A percentile compares a stretch with the other conserved stretches of the same genome.
These are phyloP conservation scores for Tolypocladium tropicale DNA, from an alignment of 2,329 filamentous ascomycete species.

Conservation along the genomic window DNA sequence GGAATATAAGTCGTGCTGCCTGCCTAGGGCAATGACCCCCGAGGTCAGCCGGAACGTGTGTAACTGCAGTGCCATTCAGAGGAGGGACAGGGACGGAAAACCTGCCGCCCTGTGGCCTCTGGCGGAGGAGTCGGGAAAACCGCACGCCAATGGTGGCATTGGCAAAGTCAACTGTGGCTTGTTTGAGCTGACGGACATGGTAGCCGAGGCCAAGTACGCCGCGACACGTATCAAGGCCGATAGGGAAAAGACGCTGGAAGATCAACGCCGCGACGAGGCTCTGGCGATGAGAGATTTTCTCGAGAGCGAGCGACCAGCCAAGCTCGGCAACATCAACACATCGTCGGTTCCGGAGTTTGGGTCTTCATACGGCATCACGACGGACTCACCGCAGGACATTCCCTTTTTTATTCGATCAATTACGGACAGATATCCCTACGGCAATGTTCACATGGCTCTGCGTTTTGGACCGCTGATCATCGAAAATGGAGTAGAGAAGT, in stretches of 20 bases:
- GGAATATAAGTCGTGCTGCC: constrained; percentile 21
- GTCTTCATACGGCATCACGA: constrained; percentile 8
- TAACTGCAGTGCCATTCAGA: constrained; percentile 9
- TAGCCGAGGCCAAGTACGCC: constrained; percentile 14
- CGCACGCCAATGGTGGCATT: constrained; percentile 2
- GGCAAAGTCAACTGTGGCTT: constrained; percentile 7
- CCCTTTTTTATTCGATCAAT: constrained; percentile 18
- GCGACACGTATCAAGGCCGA: constrained; percentile 5
- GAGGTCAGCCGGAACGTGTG: constrained; percentile 15
- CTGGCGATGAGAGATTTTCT: neutral
- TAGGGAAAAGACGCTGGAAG: constrained; percentile 3
- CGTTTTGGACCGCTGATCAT: constrained; percentile 27
- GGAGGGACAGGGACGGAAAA: constrained; percentile 9
- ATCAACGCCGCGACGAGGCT: constrained; percentile 1
- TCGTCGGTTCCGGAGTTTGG: constrained; percentile 10
- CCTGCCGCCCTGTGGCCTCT: constrained; percentile 9
- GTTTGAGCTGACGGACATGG: constrained; percentile 8
- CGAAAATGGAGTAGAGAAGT: constrained; percentile 27
- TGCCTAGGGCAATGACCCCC: constrained; percentile 13
- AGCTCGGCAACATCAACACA: constrained; percentile 6
- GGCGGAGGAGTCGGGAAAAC: neutral
- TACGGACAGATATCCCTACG: constrained; percentile 23
- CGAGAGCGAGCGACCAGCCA: neutral
- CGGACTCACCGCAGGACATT: constrained; percentile 13
- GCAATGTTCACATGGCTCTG: constrained; percentile 29